phyloP scores from a whole-genome alignment of 768 basidiomycete species.

The Filobasidium floriforme region DNA sequence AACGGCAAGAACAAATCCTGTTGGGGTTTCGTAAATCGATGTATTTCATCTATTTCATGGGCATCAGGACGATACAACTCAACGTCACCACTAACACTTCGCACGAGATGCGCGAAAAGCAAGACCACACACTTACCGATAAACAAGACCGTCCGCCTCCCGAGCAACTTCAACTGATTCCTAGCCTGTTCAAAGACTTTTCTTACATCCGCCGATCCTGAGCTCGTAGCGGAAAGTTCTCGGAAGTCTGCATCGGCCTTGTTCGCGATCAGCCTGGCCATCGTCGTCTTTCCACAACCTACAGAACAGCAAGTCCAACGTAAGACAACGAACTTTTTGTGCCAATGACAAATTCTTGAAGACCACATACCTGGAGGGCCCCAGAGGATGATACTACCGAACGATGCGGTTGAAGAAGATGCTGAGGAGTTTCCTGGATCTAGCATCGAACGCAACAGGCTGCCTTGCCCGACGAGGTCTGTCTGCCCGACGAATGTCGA shows the following conservation, averaged over 20 bases:
- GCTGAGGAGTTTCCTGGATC: conserved; percentile 23
- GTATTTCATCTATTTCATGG: conserved; percentile 58
- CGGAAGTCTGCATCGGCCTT: conserved; percentile 59
- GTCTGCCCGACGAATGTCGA: conserved; percentile 66
- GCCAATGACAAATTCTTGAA: too few relatives aligned
- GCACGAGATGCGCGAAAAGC: neutral
- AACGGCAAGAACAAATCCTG: conserved; percentile 75
- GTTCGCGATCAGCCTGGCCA: conserved; percentile 63
- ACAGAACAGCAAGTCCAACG: too few relatives aligned
- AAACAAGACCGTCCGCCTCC: conserved; percentile 66
- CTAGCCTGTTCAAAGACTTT: conserved; percentile 71
- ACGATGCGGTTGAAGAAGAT: neutral
- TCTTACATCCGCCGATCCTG: conserved; percentile 59
- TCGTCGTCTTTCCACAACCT: conserved; percentile 50
- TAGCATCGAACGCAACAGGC: conserved; percentile 54
- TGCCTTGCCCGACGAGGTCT: conserved; percentile 56
- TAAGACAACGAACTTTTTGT: too few relatives aligned
- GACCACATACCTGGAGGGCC: conserved; percentile 41
- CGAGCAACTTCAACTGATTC: conserved; percentile 57
- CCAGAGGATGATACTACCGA: conserved; percentile 49
- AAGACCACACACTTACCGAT: conserved; percentile 35
- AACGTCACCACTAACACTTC: neutral
- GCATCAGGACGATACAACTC: neutral
- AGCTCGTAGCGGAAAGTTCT: conserved; percentile 66
- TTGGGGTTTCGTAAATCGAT: conserved; percentile 48